Base-by-base conservation (phyloP, 169 alveolate genomes). In the Neospora caninum region DNA sequence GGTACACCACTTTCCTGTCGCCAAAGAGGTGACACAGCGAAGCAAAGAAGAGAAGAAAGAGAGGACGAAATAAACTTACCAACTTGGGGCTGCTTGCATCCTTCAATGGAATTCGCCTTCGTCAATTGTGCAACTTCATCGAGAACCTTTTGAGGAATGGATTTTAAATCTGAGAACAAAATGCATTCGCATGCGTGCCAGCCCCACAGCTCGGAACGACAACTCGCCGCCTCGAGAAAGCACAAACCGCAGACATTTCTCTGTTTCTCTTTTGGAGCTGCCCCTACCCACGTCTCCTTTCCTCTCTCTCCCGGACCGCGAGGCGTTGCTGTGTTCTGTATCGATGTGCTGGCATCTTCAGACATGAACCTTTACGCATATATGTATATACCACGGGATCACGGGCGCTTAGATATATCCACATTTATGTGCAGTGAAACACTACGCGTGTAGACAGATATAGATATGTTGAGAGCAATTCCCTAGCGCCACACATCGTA, bases 51-150 rank as follows among this genome's bases (percentile, higher is more conserved):
- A 78, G 43, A n/a, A 20, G 42, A 29, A 38, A n/a, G 86, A 78
- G 27, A 38, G 31, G n/a, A n/a, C 2, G 43, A 78, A 78, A 38
- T 9, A 43, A 78, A 10, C 89, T 38, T 42, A 86, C 92, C 80
- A 0, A 87, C 95, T 70, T 93, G 88, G 1, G 95, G 80, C 70
- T 95, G 97, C 88, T 95, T 93, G 80, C 96, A 92, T 64, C 96
- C 96, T 67, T 96, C 96, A 41, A 96, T 95, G 29, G 96, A 93
- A 70, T 93, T 93, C 89, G 87, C 94, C 86, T 96, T 96, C 39
- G 95, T 95, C 29, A 97, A 86, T 94, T 97, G 97, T 53, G 96
- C 95, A 70, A 94, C 95, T 97, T 96, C 97, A 69, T 89, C 86
- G 41, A 93, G 49, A 16, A 93, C 95, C 88, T 67, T 53, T 29